Conservation (phyloP, 108 stramenopile genomes). For the Cyclotella distinguenda region DNA sequence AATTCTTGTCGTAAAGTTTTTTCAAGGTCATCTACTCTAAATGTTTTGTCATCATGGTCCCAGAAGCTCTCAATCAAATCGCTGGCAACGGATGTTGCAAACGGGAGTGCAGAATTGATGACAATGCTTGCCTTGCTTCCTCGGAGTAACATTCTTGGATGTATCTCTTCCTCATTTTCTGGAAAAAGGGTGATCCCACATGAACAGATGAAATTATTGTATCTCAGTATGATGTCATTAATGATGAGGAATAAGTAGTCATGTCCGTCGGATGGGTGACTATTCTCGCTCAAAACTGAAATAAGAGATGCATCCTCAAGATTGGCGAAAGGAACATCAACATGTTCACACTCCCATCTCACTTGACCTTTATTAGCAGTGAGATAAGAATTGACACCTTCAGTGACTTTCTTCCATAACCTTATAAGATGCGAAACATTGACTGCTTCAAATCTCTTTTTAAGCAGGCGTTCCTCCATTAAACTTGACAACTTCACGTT, state of each 20-base stretch:
- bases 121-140: slow-evolving; percentile 3
- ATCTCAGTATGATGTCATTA: slow-evolving; percentile 20
- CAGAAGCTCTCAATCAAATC: slow-evolving; percentile 22
- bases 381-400: slow-evolving; percentile 19
- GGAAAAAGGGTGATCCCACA: background rate
- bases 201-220: slow-evolving; percentile 17
- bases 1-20: slow-evolving; percentile 14
- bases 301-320: slow-evolving; percentile 4
- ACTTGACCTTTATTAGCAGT: slow-evolving; percentile 2
- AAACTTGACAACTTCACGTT: slow-evolving; percentile 15
- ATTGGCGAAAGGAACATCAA: slow-evolving; percentile 13
- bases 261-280: slow-evolving; percentile 15
- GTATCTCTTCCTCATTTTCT: slow-evolving; percentile 8
- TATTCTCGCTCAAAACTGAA: slow-evolving; percentile 19
- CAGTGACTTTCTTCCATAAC: slow-evolving; percentile 14
- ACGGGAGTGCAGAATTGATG: background rate
- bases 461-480: slow-evolving; percentile 24
- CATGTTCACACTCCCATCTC: slow-evolving; percentile 22
- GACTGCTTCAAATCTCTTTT: slow-evolving; percentile 10
- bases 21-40: slow-evolving; percentile 7
- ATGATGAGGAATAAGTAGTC: slow-evolving; percentile 32
- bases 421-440: slow-evolving; percentile 6
- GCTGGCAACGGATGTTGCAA: background rate
- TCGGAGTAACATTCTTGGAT: slow-evolving; percentile 21
- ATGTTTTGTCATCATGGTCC: slow-evolving; percentile 2